Evolutionary conservation across 2,329 filamentous ascomycete species (phyloP), one percentile per base, ranked within the genome.

Genomic region (Paecilomyces niveus): DNA sequence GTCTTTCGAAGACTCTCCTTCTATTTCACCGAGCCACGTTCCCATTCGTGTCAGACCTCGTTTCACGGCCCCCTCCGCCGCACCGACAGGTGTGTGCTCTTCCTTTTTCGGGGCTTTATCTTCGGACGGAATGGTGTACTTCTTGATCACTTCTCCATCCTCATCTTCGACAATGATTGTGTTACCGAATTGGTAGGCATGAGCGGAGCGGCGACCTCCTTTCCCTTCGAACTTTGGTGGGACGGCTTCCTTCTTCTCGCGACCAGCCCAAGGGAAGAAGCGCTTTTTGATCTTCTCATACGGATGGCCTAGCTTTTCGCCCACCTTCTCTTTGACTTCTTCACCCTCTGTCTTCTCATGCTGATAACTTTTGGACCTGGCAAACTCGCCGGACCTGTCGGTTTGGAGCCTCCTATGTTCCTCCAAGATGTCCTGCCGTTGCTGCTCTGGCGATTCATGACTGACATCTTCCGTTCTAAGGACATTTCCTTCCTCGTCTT

Each of bases 401-500:
- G 78, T 70, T 71, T 86, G 85, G 13, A 85, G 70, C 39, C 76
- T 76, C 54, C 70, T 70, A n/a, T 78, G 80, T 63, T 82, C 79
- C 10, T 75, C 69, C 55, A 75, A 64, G 13, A 79, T 89, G 51
- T 85, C 81, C 66, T 85, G 83, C 54, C 83, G 76, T 53, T 86
- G 74, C 63, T 90, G 83, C n/a, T 83, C 81, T 3, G 83, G 80
- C 53, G 72, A 74, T 61, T 78, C 69, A 33, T 76, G 65, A 15
- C 64, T 69, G 10, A 72, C 80, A 50, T 83, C 74, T 63, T 87
- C 81, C 0, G 90, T 84, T 18, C 84, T 84, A 5, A 97, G 71
- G 2, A 97, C 92, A 57, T 97, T 92, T 7, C 93, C 93, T 58
- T 96, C 88, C 62, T 87, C 80, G 65, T 96, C 89, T 73, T 97